phyloP scores from a whole-genome alignment of 1,139 yeast species.

The Nakaseomyces delphensis region DNA sequence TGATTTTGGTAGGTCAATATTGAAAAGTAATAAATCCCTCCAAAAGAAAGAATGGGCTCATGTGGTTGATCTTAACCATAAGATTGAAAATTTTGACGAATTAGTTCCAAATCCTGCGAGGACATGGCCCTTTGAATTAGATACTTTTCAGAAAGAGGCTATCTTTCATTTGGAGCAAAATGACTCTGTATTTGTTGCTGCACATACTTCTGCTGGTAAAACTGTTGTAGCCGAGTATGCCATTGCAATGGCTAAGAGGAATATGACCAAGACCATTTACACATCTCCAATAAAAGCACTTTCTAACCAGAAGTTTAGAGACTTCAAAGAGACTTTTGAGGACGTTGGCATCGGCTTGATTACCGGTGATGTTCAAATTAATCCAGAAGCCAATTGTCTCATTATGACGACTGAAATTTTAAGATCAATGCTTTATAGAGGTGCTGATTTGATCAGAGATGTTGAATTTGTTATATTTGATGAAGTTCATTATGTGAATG shows the following conservation, averaged over 20 bases:
- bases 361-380: slow-evolving; percentile 97
- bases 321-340: slow-evolving; percentile 71
- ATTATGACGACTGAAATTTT: slow-evolving; percentile 97
- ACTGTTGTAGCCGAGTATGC: slow-evolving; percentile 93
- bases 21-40: slow-evolving; percentile 31
- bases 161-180: slow-evolving; percentile 93
- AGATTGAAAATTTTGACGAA: slow-evolving; percentile 73
- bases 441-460: slow-evolving; percentile 92
- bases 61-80: slow-evolving; percentile 78
- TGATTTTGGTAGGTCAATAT: slow-evolving; percentile 38
- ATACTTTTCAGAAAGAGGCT: slow-evolving; percentile 94
- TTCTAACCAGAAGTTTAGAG: slow-evolving; percentile 90
- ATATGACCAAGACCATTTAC: slow-evolving; percentile 85
- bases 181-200: slow-evolving; percentile 96
- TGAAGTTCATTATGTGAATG: slow-evolving; percentile 96
- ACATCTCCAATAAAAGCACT: slow-evolving; percentile 91
- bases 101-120: slow-evolving; percentile 90
- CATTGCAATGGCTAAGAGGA: slow-evolving; percentile 82
- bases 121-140: slow-evolving; percentile 86
- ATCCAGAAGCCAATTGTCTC: slow-evolving; percentile 92
- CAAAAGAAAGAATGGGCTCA: slow-evolving; percentile 82
- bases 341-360: slow-evolving; percentile 85
- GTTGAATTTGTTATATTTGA: slow-evolving; percentile 96
- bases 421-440: slow-evolving; percentile 90
- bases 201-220: slow-evolving; percentile 93